Conservation (phyloP, 108 stramenopile species). For the Discostella pseudostelligera region DNA sequence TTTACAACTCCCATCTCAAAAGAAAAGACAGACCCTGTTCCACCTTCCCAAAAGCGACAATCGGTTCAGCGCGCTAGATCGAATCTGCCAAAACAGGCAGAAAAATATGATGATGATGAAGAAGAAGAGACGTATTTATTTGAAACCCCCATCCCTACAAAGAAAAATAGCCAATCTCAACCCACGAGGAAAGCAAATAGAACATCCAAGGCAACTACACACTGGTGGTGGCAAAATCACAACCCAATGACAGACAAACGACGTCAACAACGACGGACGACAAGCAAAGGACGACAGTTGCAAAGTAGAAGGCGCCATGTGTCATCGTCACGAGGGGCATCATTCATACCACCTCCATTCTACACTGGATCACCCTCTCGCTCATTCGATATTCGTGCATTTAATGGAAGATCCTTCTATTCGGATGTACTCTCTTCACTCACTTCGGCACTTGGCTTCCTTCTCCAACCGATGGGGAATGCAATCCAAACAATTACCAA, state of each 20-base stretch:
- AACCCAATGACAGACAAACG: neutral
- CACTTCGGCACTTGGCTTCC: neutral
- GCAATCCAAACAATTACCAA: constrained; percentile 6
- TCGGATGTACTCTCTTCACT: neutral
- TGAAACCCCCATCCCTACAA: constrained; percentile 12
- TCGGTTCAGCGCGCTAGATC: no score
- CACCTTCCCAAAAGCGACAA: no score
- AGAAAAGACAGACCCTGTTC: neutral
- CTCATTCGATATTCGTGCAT: constrained; percentile 1
- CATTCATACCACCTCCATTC: constrained; percentile 24
- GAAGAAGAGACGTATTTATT: neutral
- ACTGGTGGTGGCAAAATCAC: neutral
- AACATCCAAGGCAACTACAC: constrained; percentile 5
- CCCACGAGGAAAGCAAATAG: constrained; percentile 4
- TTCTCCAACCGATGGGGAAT: constrained; percentile 23
- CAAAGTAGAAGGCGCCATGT: neutral
- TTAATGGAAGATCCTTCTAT: constrained; percentile 2
- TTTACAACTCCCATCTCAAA: constrained; percentile 9
- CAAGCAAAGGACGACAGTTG: neutral
- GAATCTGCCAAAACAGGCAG: neutral
- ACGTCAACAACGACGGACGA: neutral
- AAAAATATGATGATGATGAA: constrained; percentile 1
- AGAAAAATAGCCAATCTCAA: neutral
- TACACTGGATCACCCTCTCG: neutral
- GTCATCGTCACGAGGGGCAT: constrained; percentile 14